Evolutionary conservation across 2,329 filamentous ascomycete species (phyloP).

Genomic region (Malbranchea cinnamomea): DNA sequence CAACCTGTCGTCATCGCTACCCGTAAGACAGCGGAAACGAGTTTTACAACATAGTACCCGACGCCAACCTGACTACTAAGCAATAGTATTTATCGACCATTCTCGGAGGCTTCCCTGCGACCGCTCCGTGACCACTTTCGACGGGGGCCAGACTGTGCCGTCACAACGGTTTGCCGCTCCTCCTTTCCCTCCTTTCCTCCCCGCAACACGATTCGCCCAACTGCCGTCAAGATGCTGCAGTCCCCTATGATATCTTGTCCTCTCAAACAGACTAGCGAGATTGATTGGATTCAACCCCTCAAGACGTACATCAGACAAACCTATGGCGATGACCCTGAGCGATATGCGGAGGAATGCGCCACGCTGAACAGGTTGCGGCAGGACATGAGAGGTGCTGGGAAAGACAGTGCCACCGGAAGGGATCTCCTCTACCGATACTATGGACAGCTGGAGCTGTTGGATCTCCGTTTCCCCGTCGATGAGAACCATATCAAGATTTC

Average conservation of each 20-base stretch:
- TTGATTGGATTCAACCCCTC: conserved; percentile 88
- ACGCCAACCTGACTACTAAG: no score
- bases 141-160: not conserved
- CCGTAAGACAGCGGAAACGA: no score
- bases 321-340: conserved; percentile 92
- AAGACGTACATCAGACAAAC: conserved; percentile 87
- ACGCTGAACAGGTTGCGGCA: conserved; percentile 89
- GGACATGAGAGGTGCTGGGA: conserved; percentile 95
- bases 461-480: conserved; percentile 89
- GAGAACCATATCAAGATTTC: conserved; percentile 99
- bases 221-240: conserved; percentile 52
- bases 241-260: conserved; percentile 92
- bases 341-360: conserved; percentile 87
- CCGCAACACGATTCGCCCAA: no score
- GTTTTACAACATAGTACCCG: no score
- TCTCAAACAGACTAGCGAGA: conserved; percentile 87
- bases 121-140: conserved; percentile 2
- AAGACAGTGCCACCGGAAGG: conserved; percentile 84
- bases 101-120: conserved; percentile 3
- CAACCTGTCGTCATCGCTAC: no score
- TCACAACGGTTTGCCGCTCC: no score
- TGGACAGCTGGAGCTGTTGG: conserved; percentile 85
- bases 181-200: conserved; percentile 5
- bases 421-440: conserved; percentile 96
- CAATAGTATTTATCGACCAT: no score